Percentiles rank a stretch among this genome's conserved stretches.
Evolutionary conservation across 768 basidiomycete species (phyloP).

Genomic region (Tylopilus sp.): DNA sequence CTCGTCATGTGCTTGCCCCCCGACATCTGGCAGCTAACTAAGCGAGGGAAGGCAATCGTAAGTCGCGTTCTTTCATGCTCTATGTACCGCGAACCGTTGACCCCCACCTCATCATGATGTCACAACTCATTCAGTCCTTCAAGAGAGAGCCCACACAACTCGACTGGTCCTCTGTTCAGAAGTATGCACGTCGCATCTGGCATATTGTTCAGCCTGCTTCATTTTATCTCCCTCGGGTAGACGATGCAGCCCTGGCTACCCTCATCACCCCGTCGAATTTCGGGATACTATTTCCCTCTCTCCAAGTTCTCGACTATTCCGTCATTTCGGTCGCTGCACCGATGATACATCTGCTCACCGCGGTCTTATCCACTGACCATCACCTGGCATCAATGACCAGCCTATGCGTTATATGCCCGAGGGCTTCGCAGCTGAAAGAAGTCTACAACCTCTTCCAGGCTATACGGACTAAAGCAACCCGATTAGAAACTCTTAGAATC

Average conservation of each 20-base stretch:
- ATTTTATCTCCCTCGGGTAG: conserved; percentile 19
- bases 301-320: conserved; percentile 26
- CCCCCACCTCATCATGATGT: background rate
- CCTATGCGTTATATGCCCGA: conserved; percentile 25
- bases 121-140: conserved; percentile 14
- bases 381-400: conserved; percentile 17
- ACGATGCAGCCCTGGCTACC: conserved; percentile 21
- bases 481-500: conserved; percentile 18
- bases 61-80: conserved; percentile 1
- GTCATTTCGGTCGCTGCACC: conserved; percentile 23
- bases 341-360: conserved; percentile 17
- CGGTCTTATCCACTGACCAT: conserved; percentile 17
- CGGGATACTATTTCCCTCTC: conserved; percentile 21
- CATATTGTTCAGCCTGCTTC: conserved; percentile 24
- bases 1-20: conserved; percentile 28
- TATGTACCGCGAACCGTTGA: background rate
- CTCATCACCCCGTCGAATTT: conserved; percentile 23
- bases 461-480: conserved; percentile 19
- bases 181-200: conserved; percentile 25
- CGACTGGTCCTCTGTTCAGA: conserved; percentile 23
- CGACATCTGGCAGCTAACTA: conserved; percentile 23
- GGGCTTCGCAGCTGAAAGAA: conserved; percentile 13
- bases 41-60: conserved; percentile 21
- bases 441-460: conserved; percentile 23
- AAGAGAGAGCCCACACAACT: conserved; percentile 13